A percentile compares a stretch with the other conserved stretches of the same genome.
phyloP scores from a whole-genome alignment of 164 flowering plant genomes.

The Berberis thunbergii region DNA sequence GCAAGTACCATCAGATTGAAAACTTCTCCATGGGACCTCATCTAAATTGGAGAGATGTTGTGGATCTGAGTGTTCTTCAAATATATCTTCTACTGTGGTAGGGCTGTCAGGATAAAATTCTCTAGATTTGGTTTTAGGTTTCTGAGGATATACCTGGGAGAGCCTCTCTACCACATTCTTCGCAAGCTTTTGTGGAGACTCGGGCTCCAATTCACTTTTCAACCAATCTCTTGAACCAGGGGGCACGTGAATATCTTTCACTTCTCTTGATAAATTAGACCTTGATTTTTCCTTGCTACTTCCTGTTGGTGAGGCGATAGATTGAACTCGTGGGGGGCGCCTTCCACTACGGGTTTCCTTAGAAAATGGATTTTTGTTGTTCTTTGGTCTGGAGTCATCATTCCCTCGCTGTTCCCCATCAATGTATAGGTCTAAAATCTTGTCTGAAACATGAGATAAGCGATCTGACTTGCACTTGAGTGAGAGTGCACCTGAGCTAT shows the following conservation, averaged over 20 bases:
- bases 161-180: conserved; percentile 79
- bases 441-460: conserved; percentile 41
- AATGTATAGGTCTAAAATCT: conserved; percentile 75
- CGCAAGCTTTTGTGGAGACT: conserved; percentile 63
- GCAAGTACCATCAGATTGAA: background rate
- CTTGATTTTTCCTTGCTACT: conserved; percentile 33
- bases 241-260: conserved; percentile 21
- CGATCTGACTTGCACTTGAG: conserved; percentile 16
- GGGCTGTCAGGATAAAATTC: conserved; percentile 39
- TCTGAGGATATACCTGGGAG: conserved; percentile 29
- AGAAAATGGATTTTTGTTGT: conserved; percentile 17
- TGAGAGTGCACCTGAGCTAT: conserved; percentile 29
- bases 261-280: conserved; percentile 56
- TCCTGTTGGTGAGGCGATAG: conserved; percentile 45
- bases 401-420: conserved; percentile 83
- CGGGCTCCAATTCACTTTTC: conserved; percentile 39
- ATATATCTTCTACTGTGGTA: conserved; percentile 63
- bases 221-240: conserved; percentile 37
- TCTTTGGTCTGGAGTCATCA: conserved; percentile 23
- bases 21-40: background rate
- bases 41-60: conserved; percentile 23
- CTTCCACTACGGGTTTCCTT: conserved; percentile 25
- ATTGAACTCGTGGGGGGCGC: conserved; percentile 58
- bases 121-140: conserved; percentile 26
- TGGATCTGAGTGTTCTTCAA: conserved; percentile 34